Percentiles rank a stretch among this genome's conserved stretches.
Evolutionary conservation across 2,329 filamentous ascomycete species (phyloP).

Genomic region (Curvularia eragrostidis): DNA sequence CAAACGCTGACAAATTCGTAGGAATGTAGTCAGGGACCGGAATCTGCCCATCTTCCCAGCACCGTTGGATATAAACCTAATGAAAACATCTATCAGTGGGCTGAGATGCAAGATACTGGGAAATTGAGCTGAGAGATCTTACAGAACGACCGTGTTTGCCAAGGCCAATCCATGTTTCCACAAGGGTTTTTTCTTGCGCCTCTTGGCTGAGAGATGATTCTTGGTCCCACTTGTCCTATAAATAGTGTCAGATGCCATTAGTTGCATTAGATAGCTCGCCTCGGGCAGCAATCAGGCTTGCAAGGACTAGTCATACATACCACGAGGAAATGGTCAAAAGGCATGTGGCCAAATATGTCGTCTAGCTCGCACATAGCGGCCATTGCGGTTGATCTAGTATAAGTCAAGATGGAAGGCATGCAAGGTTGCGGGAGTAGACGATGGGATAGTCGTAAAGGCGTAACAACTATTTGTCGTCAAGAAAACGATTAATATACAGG

Average conservation of each 20-base stretch:
- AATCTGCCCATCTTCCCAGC: neutral
- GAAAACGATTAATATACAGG: neutral
- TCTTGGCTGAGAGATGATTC: conserved; percentile 3
- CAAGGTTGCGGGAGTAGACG: neutral
- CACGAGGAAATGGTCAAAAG: conserved; percentile 4
- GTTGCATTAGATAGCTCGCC: neutral
- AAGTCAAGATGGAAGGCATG: neutral
- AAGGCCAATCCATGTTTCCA: conserved; percentile 7
- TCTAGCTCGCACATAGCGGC: neutral
- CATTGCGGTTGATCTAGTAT: neutral
- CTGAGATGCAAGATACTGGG: neutral
- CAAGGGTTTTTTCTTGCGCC: conserved; percentile 1
- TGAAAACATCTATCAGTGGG: neutral
- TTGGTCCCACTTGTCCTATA: conserved; percentile 7
- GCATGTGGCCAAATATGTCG: conserved; percentile 3
- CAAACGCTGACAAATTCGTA: neutral
- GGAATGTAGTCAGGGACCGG: neutral
- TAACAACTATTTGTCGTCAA: neutral
- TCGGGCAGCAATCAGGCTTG: neutral
- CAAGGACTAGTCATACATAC: neutral
- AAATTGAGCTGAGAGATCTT: neutral
- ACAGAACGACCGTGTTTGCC: neutral
- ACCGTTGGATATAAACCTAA: neutral
- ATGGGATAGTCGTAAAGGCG: neutral
- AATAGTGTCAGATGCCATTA: neutral